Percentiles rank a stretch among this genome's conserved stretches.
Conservation (phyloP, 192 early-diverging fungal species). For the Podila epicladia region DNA sequence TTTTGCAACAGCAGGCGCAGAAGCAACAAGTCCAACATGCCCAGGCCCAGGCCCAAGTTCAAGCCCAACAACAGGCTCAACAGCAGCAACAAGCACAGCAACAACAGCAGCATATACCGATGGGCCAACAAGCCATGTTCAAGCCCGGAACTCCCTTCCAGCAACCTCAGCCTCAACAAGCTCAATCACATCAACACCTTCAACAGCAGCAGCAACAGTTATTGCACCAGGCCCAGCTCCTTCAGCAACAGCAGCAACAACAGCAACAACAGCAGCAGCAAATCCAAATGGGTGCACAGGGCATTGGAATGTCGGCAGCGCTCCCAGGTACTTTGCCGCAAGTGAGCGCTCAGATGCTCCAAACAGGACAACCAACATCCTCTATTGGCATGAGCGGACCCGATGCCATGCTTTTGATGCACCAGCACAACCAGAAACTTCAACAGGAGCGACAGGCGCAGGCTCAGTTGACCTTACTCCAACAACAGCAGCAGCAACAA, state of each 20-base stretch:
- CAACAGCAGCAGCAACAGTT: slow-evolving; percentile 25
- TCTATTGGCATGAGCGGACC: not conserved
- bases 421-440: slow-evolving; percentile 22
- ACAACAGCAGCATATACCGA: slow-evolving; percentile 8
- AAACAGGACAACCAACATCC: not conserved
- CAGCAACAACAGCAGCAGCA: slow-evolving; percentile 10
- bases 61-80: not conserved
- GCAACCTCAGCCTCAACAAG: slow-evolving; percentile 5
- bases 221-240: slow-evolving; percentile 5
- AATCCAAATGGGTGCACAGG: not conserved
- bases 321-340: not conserved
- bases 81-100: slow-evolving; percentile 10
- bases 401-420: not conserved
- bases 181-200: slow-evolving; percentile 18
- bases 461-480: not conserved
- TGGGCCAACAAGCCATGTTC: slow-evolving; percentile 4
- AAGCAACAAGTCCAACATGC: slow-evolving; percentile 19
- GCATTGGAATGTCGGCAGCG: not conserved
- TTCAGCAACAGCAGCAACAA: slow-evolving; percentile 16
- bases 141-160: not conserved
- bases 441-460: slow-evolving; percentile 2
- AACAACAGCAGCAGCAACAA: slow-evolving; percentile 9
- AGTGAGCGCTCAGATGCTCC: slow-evolving; percentile 1
- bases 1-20: slow-evolving; percentile 10
- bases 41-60: not conserved